Conservation (phyloP, 441 rosid genomes). For the California macrophylla region DNA sequence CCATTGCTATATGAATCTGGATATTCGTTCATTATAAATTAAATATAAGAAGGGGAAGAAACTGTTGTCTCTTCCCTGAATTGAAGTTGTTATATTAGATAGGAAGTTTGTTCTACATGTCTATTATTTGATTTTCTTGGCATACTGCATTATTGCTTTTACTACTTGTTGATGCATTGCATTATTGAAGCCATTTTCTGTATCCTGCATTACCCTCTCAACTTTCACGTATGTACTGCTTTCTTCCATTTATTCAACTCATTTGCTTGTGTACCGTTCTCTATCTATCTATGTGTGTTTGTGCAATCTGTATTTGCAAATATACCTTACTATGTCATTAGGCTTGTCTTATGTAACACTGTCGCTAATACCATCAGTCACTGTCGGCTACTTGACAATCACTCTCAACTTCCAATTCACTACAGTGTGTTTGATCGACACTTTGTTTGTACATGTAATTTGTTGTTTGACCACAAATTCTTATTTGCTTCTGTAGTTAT, state of each 20-base stretch:
- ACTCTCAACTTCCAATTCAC: neutral
- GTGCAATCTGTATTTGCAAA: neutral
- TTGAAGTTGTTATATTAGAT: neutral
- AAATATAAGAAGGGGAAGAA: slow-evolving; percentile 5
- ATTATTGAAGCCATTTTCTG: neutral
- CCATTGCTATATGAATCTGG: neutral
- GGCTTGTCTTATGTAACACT: neutral
- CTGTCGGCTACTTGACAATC: neutral
- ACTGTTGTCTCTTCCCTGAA: neutral
- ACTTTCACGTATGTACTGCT: neutral
- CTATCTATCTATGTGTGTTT: neutral
- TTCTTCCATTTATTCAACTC: neutral
- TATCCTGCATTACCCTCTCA: neutral
- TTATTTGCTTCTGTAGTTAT: slow-evolving; percentile 44
- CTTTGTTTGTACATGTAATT: neutral
- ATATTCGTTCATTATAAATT: neutral
- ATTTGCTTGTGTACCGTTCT: neutral
- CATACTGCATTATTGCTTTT: neutral
- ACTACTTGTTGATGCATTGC: neutral
- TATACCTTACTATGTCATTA: neutral
- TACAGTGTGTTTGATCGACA: neutral
- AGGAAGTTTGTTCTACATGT: neutral
- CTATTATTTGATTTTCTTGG: neutral
- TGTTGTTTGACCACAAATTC: slow-evolving; percentile 18
- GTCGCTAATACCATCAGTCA: neutral